Conservation (phyloP, 2,329 filamentous ascomycete species). For the Cytospora piceae region DNA sequence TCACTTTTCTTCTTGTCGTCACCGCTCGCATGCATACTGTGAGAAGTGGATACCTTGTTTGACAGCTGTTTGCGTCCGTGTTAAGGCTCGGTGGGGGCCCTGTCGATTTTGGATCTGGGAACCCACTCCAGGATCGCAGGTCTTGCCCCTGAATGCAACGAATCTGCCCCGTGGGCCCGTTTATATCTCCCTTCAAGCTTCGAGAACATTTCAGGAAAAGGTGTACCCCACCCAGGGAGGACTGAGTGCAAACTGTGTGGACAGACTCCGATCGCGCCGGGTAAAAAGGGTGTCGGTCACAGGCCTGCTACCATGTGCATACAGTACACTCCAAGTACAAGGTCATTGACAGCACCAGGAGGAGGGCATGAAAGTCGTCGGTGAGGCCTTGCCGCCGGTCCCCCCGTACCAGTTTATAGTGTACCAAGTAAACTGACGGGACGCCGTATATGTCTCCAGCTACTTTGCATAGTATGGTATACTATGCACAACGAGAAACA, state of each 20-base stretch:
- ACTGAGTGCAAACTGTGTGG: conserved; percentile 26
- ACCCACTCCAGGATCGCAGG: conserved; percentile 22
- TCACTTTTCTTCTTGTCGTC: conserved; percentile 27
- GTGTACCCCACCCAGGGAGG: conserved; percentile 20
- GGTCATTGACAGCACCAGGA: conserved; percentile 6
- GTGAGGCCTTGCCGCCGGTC: conserved; percentile 16
- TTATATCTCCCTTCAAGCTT: conserved; percentile 25
- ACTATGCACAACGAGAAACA: neutral
- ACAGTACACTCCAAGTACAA: neutral
- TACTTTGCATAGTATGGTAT: neutral
- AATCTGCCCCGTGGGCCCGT: conserved; percentile 16
- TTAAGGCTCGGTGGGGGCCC: conserved; percentile 18
- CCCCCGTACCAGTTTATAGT: conserved; percentile 1
- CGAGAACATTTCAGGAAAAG: conserved; percentile 30
- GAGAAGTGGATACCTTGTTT: conserved; percentile 23
- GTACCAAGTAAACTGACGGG: neutral
- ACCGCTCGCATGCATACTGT: conserved; percentile 24
- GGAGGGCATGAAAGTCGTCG: conserved; percentile 1
- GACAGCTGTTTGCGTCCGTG: conserved; percentile 29
- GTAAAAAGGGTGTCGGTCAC: conserved; percentile 9
- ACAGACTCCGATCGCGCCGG: conserved; percentile 21
- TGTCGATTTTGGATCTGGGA: conserved; percentile 17
- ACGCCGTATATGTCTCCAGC: neutral
- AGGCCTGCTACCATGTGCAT: neutral
- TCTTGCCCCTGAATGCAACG: conserved; percentile 21